Base-by-base conservation (phyloP, 2,329 filamentous ascomycete species). In the Talaromyces sp. region DNA sequence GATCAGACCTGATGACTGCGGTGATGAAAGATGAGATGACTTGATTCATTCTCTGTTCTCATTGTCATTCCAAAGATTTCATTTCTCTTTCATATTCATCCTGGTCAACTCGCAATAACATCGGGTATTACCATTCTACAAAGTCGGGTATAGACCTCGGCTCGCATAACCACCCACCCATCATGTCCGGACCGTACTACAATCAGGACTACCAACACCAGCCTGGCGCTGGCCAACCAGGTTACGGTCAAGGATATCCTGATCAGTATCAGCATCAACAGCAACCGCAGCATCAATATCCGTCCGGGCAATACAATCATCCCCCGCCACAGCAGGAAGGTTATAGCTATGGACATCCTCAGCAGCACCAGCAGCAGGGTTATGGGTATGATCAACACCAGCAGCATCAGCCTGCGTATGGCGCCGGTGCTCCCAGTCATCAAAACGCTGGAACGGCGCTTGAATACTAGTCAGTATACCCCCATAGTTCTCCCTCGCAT, bases 281-380 rank as follows among this genome's bases (percentile, higher is more conserved):
- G 19, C 38, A 72, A 25, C 67, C 69, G 34, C 67, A 70, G 34
- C 67, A 70, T 66, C 69, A 71, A 25, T 61, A 69, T 19, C 27
- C 43, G 11, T 47, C 49, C 10, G 40, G 10, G 13, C 43, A 65
- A 31, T 29, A 61, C 2, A 36, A 65, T 36, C 25, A 56, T 19
- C 49, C 67, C 59, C 62, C 67, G 22, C 62, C 61, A 1, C 68
- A 70, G 31, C 74, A 75, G 34, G 70, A 70, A 53, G 69, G 69
- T 58, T 73, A 75, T 61, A 68, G 70, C 22, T 73, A 77, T 61
- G 70, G 70, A 27, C 67, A 72, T 65, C 75, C 72, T 31, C 71
- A 62, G 17, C 19, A 29, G n/a, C 54, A 45, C 4, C 38, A 34
- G 54, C 40, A 54, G 34, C 63, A 53, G 19, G 45, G 36, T 1